Conservation (phyloP, 2,329 filamentous ascomycete genomes). For the Tolypocladium ovalisporum region DNA sequence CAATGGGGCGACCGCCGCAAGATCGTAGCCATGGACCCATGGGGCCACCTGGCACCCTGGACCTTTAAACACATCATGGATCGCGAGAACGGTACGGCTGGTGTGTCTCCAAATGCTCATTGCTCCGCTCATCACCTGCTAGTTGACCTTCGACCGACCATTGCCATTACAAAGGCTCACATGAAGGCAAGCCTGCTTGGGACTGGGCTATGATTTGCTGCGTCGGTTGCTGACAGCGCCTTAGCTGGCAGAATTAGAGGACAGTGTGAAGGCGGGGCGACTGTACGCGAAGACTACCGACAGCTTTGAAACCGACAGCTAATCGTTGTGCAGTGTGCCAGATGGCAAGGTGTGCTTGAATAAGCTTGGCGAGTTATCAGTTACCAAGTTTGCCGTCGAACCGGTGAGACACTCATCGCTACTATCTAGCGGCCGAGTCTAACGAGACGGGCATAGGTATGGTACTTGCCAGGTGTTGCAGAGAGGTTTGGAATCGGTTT, state of each 20-base stretch:
- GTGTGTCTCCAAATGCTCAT: background rate
- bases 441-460: constrained; percentile 34
- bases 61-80: constrained; percentile 70
- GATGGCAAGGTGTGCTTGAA: constrained; percentile 92
- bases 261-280: constrained; percentile 71
- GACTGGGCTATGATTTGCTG: background rate
- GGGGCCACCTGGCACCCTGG: constrained; percentile 78
- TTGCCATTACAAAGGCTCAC: constrained; percentile 83
- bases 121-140: constrained; percentile 3
- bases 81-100: constrained; percentile 50
- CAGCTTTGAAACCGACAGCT: background rate
- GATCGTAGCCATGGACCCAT: constrained; percentile 96
- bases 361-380: constrained; percentile 72
- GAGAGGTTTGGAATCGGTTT: constrained; percentile 82
- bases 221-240: background rate
- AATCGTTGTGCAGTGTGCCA: constrained; percentile 29
- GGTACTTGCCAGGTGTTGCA: constrained; percentile 80
- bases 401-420: constrained; percentile 46
- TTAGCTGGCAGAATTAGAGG: constrained; percentile 78
- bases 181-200: constrained; percentile 52
- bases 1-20: constrained; percentile 86
- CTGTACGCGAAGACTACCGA: constrained; percentile 35
- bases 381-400: constrained; percentile 95
- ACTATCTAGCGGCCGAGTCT: background rate
- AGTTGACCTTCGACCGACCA: constrained; percentile 82